phyloP scores from a whole-genome alignment of 331 rosid genomes.

The Arachis monticola region DNA sequence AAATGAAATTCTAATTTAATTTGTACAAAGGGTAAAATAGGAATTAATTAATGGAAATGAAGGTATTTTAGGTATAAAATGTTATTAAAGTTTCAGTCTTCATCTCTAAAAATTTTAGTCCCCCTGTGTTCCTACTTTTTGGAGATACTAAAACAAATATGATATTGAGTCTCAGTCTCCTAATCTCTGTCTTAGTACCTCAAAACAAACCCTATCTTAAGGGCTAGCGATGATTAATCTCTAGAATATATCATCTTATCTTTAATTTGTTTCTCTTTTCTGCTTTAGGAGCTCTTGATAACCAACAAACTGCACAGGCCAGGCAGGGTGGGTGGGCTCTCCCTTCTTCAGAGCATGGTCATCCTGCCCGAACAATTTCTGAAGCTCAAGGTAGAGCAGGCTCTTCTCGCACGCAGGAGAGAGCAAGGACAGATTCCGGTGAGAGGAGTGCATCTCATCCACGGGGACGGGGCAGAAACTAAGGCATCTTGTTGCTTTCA shows the following conservation, averaged over 20 bases:
- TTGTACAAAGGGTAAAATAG: no score
- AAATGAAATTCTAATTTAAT: no score
- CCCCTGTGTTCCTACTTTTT: no score
- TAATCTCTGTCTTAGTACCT: no score
- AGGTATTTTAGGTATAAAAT: no score
- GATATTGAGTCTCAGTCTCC: no score
- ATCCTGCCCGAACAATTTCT: slow-evolving; percentile 28
- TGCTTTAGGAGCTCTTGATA: slow-evolving; percentile 49
- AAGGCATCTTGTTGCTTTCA: slow-evolving; percentile 18
- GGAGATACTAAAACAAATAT: no score
- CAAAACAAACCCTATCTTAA: no score
- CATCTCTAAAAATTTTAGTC: no score
- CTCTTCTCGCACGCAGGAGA: slow-evolving; percentile 40
- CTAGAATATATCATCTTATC: neutral
- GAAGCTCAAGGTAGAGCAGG: slow-evolving; percentile 37
- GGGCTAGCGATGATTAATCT: neutral
- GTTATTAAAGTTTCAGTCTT: no score
- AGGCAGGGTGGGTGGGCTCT: slow-evolving; percentile 66
- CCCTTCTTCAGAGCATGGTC: slow-evolving; percentile 53
- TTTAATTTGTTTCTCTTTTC: slow-evolving; percentile 1
- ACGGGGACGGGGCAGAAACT: slow-evolving; percentile 43
- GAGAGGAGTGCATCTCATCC: slow-evolving; percentile 32
- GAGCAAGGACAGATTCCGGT: slow-evolving; percentile 34
- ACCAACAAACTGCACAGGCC: slow-evolving; percentile 47
- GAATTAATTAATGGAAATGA: no score